phyloP scores from a whole-genome alignment of 2,329 filamentous ascomycete species.

The Escovopsis sp. region DNA sequence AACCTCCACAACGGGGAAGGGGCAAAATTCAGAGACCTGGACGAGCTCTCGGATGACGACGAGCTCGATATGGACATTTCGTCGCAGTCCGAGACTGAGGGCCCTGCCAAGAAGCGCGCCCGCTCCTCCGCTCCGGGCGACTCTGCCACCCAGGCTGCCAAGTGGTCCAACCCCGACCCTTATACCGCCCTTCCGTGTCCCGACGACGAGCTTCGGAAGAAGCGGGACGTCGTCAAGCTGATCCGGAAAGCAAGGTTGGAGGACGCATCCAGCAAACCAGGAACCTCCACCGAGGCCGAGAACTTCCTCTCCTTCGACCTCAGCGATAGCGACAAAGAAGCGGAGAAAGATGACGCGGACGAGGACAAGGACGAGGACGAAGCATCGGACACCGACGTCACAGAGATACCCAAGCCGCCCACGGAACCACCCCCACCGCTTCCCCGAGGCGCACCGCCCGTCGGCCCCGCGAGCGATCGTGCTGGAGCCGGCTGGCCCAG shows the following conservation, averaged over 20 bases:
- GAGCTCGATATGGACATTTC: conserved; percentile 53
- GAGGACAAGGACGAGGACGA: too few relatives aligned
- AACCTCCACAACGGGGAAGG: conserved; percentile 30
- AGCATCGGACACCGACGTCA: conserved; percentile 6
- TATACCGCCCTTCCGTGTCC: conserved; percentile 77
- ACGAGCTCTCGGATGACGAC: conserved; percentile 47
- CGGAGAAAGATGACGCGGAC: conserved; percentile 10
- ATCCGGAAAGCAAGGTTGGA: conserved; percentile 79
- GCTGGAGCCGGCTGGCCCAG: not conserved
- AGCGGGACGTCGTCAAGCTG: conserved; percentile 74
- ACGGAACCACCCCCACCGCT: conserved; percentile 9
- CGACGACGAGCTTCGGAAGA: conserved; percentile 58
- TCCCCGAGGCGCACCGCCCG: conserved; percentile 9
- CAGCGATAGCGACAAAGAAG: conserved; percentile 37
- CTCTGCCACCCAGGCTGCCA: conserved; percentile 40
- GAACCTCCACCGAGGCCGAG: conserved; percentile 43
- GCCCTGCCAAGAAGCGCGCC: conserved; percentile 23
- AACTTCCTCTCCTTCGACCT: conserved; percentile 87
- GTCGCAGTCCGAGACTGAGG: conserved; percentile 19
- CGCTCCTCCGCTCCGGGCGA: conserved; percentile 15
- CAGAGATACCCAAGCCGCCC: conserved; percentile 8
- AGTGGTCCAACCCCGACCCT: conserved; percentile 93
- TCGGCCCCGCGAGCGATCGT: not conserved
- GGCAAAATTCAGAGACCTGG: conserved; percentile 38
- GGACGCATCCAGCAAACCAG: conserved; percentile 29